Conservation (phyloP, 495 filamentous ascomycete genomes). For the Terfezia boudieri region DNA sequence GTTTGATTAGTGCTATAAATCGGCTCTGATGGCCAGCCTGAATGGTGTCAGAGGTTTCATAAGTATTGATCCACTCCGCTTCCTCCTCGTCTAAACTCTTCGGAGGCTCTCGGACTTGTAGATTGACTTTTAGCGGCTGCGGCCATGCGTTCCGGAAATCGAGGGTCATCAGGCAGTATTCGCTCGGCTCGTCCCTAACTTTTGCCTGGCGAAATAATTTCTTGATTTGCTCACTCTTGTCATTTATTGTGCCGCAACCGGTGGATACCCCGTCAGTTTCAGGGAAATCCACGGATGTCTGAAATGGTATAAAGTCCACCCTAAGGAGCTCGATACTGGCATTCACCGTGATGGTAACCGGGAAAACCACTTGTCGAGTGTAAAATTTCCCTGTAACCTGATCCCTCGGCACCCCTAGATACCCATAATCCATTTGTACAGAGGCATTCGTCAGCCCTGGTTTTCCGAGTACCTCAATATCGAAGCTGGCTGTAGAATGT, state of each 20-base stretch:
- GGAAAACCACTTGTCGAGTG: slow-evolving; percentile 61
- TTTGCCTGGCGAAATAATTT: neutral
- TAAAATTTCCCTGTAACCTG: slow-evolving; percentile 49
- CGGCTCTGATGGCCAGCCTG: slow-evolving; percentile 60
- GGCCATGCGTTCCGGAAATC: slow-evolving; percentile 83
- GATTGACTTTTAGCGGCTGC: slow-evolving; percentile 40
- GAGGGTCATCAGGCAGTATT: slow-evolving; percentile 58
- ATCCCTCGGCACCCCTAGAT: slow-evolving; percentile 37
- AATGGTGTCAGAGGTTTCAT: slow-evolving; percentile 36
- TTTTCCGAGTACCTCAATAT: slow-evolving; percentile 66
- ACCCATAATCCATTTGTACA: slow-evolving; percentile 66
- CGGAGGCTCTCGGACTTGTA: slow-evolving; percentile 20
- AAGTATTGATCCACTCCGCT: slow-evolving; percentile 16
- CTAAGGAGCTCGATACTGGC: slow-evolving; percentile 60
- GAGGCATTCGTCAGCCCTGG: slow-evolving; percentile 60
- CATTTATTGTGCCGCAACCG: too few relatives aligned
- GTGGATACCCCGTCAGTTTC: too few relatives aligned
- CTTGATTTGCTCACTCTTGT: too few relatives aligned
- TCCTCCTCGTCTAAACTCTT: neutral
- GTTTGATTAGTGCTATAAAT: slow-evolving; percentile 51
- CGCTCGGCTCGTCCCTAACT: slow-evolving; percentile 16
- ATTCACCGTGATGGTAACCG: slow-evolving; percentile 75
- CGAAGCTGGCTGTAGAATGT: slow-evolving; percentile 46
- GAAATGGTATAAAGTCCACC: slow-evolving; percentile 56
- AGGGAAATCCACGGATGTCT: slow-evolving; percentile 21